Evolutionary conservation across 768 basidiomycete species (phyloP).

Genomic region (Lactarius sp.): DNA sequence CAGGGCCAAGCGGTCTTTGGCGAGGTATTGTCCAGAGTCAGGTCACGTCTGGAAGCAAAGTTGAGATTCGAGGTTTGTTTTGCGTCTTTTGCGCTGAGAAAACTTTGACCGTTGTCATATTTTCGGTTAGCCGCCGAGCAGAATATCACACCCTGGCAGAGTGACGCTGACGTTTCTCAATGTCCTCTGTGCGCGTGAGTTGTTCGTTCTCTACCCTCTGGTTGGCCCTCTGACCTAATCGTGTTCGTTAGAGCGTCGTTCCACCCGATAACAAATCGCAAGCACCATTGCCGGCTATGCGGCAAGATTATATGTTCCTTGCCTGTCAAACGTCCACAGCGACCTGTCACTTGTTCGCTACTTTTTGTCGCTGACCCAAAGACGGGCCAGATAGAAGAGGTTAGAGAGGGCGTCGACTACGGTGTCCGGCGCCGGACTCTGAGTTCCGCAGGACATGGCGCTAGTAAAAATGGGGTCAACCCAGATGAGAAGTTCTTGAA

Average conservation of each 20-base stretch:
- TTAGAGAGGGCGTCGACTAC: slow-evolving; percentile 77
- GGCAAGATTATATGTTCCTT: slow-evolving; percentile 89
- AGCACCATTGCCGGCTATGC: slow-evolving; percentile 94
- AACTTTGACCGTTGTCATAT: not conserved
- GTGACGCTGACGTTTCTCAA: slow-evolving; percentile 66
- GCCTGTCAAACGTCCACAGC: slow-evolving; percentile 66
- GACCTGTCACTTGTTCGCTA: slow-evolving; percentile 65
- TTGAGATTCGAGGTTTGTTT: slow-evolving; percentile 60
- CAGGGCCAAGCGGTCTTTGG: slow-evolving; percentile 69
- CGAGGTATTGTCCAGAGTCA: slow-evolving; percentile 50
- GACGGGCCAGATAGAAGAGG: slow-evolving; percentile 76
- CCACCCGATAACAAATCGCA: slow-evolving; percentile 85
- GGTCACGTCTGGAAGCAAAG: slow-evolving; percentile 44
- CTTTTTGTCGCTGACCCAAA: slow-evolving; percentile 83
- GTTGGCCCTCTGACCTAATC: not conserved
- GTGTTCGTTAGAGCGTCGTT: slow-evolving; percentile 55
- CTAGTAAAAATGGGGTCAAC: slow-evolving; percentile 34
- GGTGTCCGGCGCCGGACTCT: slow-evolving; percentile 55
- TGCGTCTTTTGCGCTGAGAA: not conserved
- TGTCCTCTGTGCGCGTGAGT: slow-evolving; percentile 85
- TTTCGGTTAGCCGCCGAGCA: slow-evolving; percentile 67
- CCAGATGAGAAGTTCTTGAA: slow-evolving; percentile 83
- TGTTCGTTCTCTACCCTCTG: not conserved
- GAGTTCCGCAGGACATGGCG: slow-evolving; percentile 26
- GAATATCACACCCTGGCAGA: slow-evolving; percentile 91